Base-by-base conservation (phyloP, 1,139 yeast genomes). In the Wickerhamiella pararugosa region DNA sequence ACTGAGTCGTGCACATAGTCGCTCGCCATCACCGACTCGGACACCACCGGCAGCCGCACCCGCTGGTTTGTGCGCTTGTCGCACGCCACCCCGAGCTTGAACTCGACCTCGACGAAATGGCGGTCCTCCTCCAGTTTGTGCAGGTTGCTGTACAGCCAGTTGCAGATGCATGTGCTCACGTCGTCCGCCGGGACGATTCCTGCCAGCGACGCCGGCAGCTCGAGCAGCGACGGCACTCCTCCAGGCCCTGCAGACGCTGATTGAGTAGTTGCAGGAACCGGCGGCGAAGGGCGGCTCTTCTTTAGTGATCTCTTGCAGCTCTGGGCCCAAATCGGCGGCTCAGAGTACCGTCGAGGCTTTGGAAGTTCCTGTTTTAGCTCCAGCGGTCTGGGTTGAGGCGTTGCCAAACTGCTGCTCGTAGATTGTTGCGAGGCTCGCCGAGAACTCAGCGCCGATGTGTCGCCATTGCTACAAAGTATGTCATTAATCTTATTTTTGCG, bases 91-190 rank as follows among this genome's bases (percentile, higher is more conserved):
- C 96, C 96, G 50, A 83, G 71, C 58, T 84, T 84, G 60, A 83
- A 67, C 61, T 86, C 96, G 50, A 86, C 65, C 61, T 86, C 96
- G 21, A 84, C 70, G 53, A 66, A 67, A 45, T 72, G 70, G 34
- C 83, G 67, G 27, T 70, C 72, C 9, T 72, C 74, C 15, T 72
- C 73, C 38, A 83, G 67, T 32, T 79, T 77, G 36, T 70, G 68
- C 44, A 84, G 68, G 49, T 81, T 79, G 28, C 93, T 87, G 65
- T 79, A 86, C 5, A 86, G 70, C 96, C 96, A 86, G 52, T 80
- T 84, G 10, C 93, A 82, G 5, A 86, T 75, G 34, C 83, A 75
- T 53, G 90, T 71, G 4, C 90, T 80, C 41, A 83, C 66, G 51
- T 84, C 90, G 51, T 83, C 84, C 40, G 82, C 79, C 1, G 96